Percentiles rank a stretch among this genome's conserved stretches.
phyloP scores from a whole-genome alignment of 371 early-diverging fungal genomes.

The Chytridium lagenaria region DNA sequence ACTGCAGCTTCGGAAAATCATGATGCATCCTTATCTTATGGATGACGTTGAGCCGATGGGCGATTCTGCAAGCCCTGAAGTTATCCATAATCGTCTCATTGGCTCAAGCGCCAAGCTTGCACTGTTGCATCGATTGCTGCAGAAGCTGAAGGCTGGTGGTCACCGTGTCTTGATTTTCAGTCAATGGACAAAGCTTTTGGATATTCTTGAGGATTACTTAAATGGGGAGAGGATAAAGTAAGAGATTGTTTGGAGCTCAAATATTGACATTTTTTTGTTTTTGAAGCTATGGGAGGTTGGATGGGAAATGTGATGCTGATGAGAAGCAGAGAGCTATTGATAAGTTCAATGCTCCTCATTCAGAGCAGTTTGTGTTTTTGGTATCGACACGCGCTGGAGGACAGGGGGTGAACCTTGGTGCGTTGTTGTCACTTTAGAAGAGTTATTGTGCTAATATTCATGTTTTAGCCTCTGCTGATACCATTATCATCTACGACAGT shows the following conservation, averaged over 20 bases:
- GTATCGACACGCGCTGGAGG: conserved; percentile 97
- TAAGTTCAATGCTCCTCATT: conserved; percentile 77
- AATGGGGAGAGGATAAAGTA: conserved; percentile 41
- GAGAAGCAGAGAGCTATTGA: conserved; percentile 73
- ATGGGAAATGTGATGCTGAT: conserved; percentile 2
- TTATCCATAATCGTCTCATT: conserved; percentile 63
- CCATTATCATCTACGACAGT: conserved; percentile 90
- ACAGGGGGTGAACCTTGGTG: conserved; percentile 80
- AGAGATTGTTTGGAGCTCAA: too few species aligned
- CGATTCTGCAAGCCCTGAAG: conserved; percentile 45
- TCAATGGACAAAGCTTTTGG: conserved; percentile 72
- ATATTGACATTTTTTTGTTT: too few species aligned
- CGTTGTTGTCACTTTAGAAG: background rate
- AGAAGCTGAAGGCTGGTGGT: conserved; percentile 51
- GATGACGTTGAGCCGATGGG: conserved; percentile 44
- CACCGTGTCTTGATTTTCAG: conserved; percentile 78
- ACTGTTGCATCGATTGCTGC: conserved; percentile 64
- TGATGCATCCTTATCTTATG: conserved; percentile 49
- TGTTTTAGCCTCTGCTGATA: conserved; percentile 85
- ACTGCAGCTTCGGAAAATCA: conserved; percentile 81
- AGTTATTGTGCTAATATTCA: background rate
- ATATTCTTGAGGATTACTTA: conserved; percentile 75
- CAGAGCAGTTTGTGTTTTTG: conserved; percentile 86
- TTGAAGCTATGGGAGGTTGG: conserved; percentile 7
- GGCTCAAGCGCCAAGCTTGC: conserved; percentile 74